A percentile compares a stretch with the other conserved stretches of the same genome.
These are phyloP conservation scores for Xylaria castorea DNA, from an alignment of 495 filamentous ascomycete species.

Conservation along the genomic window DNA sequence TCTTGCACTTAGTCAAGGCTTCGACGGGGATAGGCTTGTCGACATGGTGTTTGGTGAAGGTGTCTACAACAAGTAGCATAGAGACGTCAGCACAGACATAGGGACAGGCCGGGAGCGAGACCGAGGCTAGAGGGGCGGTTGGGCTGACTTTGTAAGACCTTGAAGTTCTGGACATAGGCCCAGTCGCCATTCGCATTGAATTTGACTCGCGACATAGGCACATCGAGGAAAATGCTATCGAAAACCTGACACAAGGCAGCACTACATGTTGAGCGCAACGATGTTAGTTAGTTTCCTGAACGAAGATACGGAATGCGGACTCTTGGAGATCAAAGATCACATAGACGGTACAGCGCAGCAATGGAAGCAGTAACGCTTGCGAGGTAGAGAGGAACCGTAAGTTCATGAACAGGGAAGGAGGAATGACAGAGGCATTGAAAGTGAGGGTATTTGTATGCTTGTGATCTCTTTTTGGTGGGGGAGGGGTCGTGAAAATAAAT, in stretches of 20 bases:
- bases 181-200: constrained; percentile 98
- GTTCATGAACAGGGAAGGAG: neutral
- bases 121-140: neutral
- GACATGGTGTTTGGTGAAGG: constrained; percentile 83
- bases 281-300: constrained; percentile 22
- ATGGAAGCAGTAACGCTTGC: neutral
- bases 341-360: neutral
- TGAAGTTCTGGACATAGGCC: constrained; percentile 97
- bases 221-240: constrained; percentile 95
- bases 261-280: constrained; percentile 54
- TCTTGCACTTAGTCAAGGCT: constrained; percentile 92
- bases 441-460: neutral
- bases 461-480: constrained; percentile 37
- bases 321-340: neutral
- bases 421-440: neutral
- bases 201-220: constrained; percentile 95
- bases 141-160: constrained; percentile 87
- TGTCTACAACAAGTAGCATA: constrained; percentile 56
- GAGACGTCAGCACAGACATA: constrained; percentile 33
- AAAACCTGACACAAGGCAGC: constrained; percentile 96
- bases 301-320: neutral
- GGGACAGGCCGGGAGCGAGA: constrained; percentile 12
- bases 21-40: constrained; percentile 89
- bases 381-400: neutral
- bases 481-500: constrained; percentile 41